A percentile compares a stretch with the other conserved stretches of the same genome.
These are phyloP conservation scores for Cladophialophora bantiana DNA, from an alignment of 2,329 filamentous ascomycete genomes.

Conservation along the genomic window DNA sequence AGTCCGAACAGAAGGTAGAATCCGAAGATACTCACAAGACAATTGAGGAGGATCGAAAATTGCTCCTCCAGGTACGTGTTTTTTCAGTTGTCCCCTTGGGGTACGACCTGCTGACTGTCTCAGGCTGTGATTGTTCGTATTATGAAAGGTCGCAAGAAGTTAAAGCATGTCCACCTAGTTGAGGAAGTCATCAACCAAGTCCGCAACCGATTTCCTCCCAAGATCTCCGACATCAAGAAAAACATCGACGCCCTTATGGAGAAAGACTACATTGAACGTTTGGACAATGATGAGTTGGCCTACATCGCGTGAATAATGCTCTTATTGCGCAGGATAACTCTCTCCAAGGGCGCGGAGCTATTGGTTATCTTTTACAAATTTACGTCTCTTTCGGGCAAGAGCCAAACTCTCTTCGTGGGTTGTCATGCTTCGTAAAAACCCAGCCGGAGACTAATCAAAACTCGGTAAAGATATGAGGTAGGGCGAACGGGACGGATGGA, in stretches of 20 bases:
- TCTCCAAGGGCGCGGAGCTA: background rate
- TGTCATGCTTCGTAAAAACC: background rate
- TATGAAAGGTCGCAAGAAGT: constrained; percentile 99
- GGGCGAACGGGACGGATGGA: background rate
- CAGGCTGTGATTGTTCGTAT: constrained; percentile 98
- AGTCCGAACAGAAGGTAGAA: constrained; percentile 95
- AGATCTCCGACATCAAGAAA: constrained; percentile 97
- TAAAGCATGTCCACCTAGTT: constrained; percentile 96
- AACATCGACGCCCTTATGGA: constrained; percentile 98
- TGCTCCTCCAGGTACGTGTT: constrained; percentile 86
- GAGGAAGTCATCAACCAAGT: constrained; percentile 97
- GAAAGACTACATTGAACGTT: constrained; percentile 96
- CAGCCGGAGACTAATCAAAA: background rate
- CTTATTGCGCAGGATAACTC: background rate
- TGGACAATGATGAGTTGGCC: constrained; percentile 92
- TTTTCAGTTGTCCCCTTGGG: constrained; percentile 4
- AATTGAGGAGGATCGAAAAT: constrained; percentile 96
- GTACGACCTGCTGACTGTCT: constrained; percentile 41
- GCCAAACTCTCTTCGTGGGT: background rate
- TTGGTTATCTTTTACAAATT: background rate
- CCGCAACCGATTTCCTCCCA: constrained; percentile 88
- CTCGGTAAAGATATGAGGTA: background rate
- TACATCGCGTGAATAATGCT: constrained; percentile 77
- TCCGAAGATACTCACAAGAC: constrained; percentile 98
- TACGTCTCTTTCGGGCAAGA: background rate